phyloP scores from a whole-genome alignment of 2,329 filamentous ascomycete species.

The Lachnellula hyalina region DNA sequence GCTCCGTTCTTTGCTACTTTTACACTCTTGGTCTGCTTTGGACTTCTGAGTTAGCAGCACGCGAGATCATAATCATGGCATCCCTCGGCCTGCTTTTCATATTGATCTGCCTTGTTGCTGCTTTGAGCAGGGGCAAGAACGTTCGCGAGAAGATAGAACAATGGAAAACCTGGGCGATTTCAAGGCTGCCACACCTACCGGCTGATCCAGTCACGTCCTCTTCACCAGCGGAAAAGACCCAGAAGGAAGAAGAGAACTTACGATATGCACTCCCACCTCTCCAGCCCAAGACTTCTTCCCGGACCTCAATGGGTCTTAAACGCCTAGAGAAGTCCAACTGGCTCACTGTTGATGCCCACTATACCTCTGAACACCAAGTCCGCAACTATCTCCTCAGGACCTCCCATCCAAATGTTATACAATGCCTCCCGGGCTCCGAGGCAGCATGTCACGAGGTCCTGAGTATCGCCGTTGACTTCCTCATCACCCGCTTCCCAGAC shows the following conservation, averaged over 20 bases:
- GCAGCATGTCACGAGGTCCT: constrained; percentile 43
- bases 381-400: constrained; percentile 37
- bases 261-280: constrained; percentile 23
- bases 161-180: neutral
- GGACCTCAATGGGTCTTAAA: constrained; percentile 43
- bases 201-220: neutral
- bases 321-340: constrained; percentile 42
- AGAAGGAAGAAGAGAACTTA: constrained; percentile 13
- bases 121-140: neutral
- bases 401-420: constrained; percentile 38
- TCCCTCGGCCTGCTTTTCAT: neutral
- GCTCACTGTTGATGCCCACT: constrained; percentile 43
- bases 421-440: constrained; percentile 39
- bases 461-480: constrained; percentile 39
- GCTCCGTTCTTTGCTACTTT: neutral
- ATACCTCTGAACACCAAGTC: constrained; percentile 38
- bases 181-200: neutral
- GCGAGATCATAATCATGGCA: neutral
- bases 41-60: neutral
- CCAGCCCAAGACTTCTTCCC: constrained; percentile 15
- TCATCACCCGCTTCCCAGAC: constrained; percentile 38
- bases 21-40: neutral
- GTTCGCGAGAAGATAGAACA: neutral
- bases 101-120: neutral
- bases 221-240: neutral